These are phyloP conservation scores for Phytophthora tubulina DNA, from an alignment of 352 stramenopile species.

Conservation along the genomic window DNA sequence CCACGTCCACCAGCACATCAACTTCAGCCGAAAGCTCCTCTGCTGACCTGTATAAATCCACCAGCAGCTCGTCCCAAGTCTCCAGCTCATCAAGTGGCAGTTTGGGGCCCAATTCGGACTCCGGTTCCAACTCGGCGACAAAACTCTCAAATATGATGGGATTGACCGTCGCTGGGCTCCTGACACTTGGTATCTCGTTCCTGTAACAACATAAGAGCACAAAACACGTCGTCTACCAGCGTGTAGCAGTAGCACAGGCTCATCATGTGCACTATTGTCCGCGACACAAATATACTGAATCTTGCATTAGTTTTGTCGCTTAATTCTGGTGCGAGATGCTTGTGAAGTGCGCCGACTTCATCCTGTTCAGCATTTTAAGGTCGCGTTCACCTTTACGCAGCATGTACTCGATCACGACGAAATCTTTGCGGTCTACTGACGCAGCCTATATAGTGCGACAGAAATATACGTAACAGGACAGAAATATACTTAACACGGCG, in stretches of 20 bases:
- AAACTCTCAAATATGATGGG: background rate
- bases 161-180: background rate
- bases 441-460: constrained; percentile 43
- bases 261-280: background rate
- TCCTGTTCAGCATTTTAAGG: constrained; percentile 79
- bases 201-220: background rate
- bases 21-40: constrained; percentile 13
- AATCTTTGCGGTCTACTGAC: constrained; percentile 76
- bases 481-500: background rate
- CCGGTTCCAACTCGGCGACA: constrained; percentile 15
- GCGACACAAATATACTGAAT: background rate
- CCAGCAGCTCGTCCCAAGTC: constrained; percentile 1
- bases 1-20: constrained; percentile 5
- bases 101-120: constrained; percentile 4
- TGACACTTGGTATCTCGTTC: constrained; percentile 7
- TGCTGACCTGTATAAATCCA: background rate
- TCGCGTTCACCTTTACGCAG: constrained; percentile 87
- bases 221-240: background rate
- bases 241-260: background rate
- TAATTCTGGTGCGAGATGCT: constrained; percentile 43
- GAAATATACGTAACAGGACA: constrained; percentile 1
- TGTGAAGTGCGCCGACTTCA: constrained; percentile 72
- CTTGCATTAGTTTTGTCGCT: background rate
- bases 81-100: constrained; percentile 9
- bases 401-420: constrained; percentile 87